Base-by-base conservation (phyloP, 148 eudicot species). In the Rhododendron henanense region DNA sequence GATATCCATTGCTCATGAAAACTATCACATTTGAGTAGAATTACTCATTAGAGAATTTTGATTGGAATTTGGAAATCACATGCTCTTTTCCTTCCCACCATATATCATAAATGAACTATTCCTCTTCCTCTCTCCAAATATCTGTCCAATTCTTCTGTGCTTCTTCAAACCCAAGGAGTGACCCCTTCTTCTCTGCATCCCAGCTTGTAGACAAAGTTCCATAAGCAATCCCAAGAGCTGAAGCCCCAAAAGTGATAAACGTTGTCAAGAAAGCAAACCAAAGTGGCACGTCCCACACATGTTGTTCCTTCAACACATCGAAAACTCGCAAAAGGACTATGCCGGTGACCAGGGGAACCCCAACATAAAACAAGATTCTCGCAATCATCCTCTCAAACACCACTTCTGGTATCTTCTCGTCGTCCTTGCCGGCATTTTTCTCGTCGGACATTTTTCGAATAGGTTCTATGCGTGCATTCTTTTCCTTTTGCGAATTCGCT, bases 151-250 rank as follows among this genome's bases (percentile, higher is more conserved):
- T 96, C 67, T 80, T 81, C 79, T 90, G 88, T 63, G 92, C 94
- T 91, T 96, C 91, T 81, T 95, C 93, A 55, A 96, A 88, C 73
- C 98, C 98, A 8, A 96, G 88, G 51, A 94, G 25, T 0, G 97
- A 94, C 0, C 99, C 96, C 69, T 94, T 83, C 28, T 80, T 88
- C 45, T 94, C 92, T 14, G 86, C 75, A 78, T 96, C 94, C 97
- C 91, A 94, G 53, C 98, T 96, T 14, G 99, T 90, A 6, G 99
- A 96, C 50, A 96, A 84, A 28, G 96, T 90, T 1, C 99, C 95
- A 86, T 90, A 92, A 76, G 93, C 96, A 87, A 93, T 88, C 61
- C 99, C 99, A 82, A 96, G 92, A 8, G 94, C 88, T 48, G 99
- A 96, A 37, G 91, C 84, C 23, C 99, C 99, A 83, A 95, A 95